These are phyloP conservation scores for Bipolaris gigantea DNA, from an alignment of 2,329 filamentous ascomycete species.

Conservation along the genomic window DNA sequence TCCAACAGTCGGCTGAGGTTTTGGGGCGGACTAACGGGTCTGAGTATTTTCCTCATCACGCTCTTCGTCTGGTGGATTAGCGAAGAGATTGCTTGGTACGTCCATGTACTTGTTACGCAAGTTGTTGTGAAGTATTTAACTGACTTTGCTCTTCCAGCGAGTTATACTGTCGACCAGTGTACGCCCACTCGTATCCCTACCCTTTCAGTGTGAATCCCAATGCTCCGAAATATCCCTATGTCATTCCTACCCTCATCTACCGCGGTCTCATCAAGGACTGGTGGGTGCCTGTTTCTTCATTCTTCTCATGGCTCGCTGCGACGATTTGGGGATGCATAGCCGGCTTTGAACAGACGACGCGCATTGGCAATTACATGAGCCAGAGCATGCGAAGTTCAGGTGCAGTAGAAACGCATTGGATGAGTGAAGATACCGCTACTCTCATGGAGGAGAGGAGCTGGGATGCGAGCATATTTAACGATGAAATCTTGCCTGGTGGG, in stretches of 20 bases:
- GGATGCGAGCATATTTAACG: conserved; percentile 32
- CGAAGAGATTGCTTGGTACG: conserved; percentile 53
- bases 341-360: conserved; percentile 12
- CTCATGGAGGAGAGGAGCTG: conserved; percentile 20
- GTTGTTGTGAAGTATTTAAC: neutral
- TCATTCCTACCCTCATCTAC: conserved; percentile 58
- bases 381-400: conserved; percentile 4
- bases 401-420: conserved; percentile 2
- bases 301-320: conserved; percentile 23
- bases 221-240: conserved; percentile 58
- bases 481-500: conserved; percentile 19
- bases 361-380: conserved; percentile 1
- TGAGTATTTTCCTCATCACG: conserved; percentile 46
- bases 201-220: conserved; percentile 56
- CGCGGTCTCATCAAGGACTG: conserved; percentile 42
- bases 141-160: conserved; percentile 35
- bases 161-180: conserved; percentile 55
- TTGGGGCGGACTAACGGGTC: conserved; percentile 42
- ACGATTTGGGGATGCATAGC: conserved; percentile 12
- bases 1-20: conserved; percentile 16
- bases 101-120: neutral
- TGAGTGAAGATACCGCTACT: conserved; percentile 12
- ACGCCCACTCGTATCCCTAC: conserved; percentile 50
- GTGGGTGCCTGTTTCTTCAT: conserved; percentile 37
- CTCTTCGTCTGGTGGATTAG: conserved; percentile 54